Evolutionary conservation across 306 rosid genomes (phyloP).

Genomic region (Elaeagnus macrophylla): DNA sequence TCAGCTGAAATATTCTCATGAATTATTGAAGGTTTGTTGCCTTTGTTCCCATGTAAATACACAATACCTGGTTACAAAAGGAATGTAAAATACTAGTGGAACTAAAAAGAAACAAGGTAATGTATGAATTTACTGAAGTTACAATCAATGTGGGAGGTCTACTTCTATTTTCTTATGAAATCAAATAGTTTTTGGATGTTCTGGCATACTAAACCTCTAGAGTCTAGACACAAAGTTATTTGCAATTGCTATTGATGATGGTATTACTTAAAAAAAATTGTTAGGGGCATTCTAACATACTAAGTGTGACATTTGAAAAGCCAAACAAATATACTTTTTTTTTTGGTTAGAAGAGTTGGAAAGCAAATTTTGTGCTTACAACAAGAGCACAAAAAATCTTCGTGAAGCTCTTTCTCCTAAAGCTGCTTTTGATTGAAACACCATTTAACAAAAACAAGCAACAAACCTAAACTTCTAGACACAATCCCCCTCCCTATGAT

Average conservation of each 20-base stretch:
- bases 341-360: no score
- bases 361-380: no score
- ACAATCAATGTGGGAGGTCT: not conserved
- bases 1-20: conserved; percentile 79
- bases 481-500: no score
- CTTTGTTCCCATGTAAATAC: conserved; percentile 52
- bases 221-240: not conserved
- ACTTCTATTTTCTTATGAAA: not conserved
- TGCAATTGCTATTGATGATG: not conserved
- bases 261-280: not conserved
- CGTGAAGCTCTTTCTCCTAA: no score
- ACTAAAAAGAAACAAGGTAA: not conserved
- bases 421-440: no score
- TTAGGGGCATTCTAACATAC: not conserved
- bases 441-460: no score
- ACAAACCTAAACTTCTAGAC: no score
- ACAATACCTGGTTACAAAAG: conserved; percentile 45
- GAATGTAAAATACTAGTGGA: conserved; percentile 1
- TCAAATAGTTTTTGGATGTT: not conserved
- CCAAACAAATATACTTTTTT: no score
- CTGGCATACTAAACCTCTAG: not conserved
- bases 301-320: no score
- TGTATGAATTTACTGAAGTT: not conserved
- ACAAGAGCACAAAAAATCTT: no score
- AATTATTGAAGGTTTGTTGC: conserved; percentile 35